These are phyloP conservation scores for Calophaca sinica DNA, from an alignment of 306 rosid species.

Conservation along the genomic window DNA sequence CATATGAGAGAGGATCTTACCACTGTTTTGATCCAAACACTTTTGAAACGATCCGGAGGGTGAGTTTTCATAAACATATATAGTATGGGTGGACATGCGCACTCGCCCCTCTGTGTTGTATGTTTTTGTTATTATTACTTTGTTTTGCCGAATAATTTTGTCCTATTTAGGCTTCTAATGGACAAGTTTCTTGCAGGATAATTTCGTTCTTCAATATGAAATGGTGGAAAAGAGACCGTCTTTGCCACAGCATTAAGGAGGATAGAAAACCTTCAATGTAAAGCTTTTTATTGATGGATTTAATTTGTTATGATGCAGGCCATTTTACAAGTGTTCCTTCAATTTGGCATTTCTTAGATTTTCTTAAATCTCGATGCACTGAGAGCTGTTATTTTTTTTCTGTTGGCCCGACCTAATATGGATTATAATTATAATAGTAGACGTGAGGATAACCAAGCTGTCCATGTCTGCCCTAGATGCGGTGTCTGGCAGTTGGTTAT, in stretches of 20 bases:
- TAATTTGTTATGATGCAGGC: conserved; percentile 42
- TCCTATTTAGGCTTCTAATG: conserved; percentile 18
- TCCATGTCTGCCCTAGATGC: conserved; percentile 1
- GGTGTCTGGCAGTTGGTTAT: too few species aligned
- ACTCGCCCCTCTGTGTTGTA: neutral
- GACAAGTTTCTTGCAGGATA: conserved; percentile 65
- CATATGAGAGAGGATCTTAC: conserved; percentile 83
- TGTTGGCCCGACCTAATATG: neutral
- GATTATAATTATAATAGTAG: conserved; percentile 28
- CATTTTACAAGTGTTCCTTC: conserved; percentile 27
- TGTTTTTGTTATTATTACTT: neutral
- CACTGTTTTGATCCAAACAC: conserved; percentile 83
- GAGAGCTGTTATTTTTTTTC: neutral
- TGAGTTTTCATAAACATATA: conserved; percentile 41
- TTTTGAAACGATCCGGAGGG: conserved; percentile 78
- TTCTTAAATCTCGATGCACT: conserved; percentile 41
- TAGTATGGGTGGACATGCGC: neutral
- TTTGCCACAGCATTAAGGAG: conserved; percentile 65
- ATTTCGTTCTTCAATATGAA: conserved; percentile 74
- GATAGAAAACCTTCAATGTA: conserved; percentile 44
- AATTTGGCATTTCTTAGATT: conserved; percentile 38
- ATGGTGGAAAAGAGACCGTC: conserved; percentile 79
- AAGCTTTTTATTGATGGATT: conserved; percentile 46
- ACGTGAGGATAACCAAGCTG: conserved; percentile 32
- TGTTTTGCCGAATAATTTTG: neutral